Evolutionary conservation across 2,329 filamentous ascomycete species (phyloP).

Genomic region (Beauveria sp.): DNA sequence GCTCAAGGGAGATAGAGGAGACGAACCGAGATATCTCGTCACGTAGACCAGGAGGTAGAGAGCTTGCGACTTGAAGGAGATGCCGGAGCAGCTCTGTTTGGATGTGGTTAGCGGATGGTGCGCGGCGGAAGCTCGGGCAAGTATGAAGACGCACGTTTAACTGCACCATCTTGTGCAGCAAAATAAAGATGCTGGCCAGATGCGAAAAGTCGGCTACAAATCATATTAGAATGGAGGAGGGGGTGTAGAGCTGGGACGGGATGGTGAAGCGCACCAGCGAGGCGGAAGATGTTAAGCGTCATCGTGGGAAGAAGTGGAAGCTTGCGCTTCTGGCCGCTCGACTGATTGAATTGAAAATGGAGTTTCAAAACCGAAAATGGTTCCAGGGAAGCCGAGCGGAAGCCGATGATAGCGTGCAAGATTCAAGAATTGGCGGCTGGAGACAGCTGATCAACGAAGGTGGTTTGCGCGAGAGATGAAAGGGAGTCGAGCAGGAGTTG

Average conservation of each 20-base stretch:
- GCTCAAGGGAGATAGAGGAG: not conserved
- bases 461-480: constrained; percentile 3
- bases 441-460: not conserved
- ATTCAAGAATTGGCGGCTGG: not conserved
- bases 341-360: not conserved
- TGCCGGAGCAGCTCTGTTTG: constrained; percentile 96
- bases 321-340: constrained; percentile 1
- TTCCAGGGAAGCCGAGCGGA: not conserved
- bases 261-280: constrained; percentile 39
- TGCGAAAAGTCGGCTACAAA: constrained; percentile 84
- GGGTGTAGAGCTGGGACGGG: constrained; percentile 1
- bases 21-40: constrained; percentile 77
- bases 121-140: not conserved
- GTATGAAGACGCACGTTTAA: constrained; percentile 60
- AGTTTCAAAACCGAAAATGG: not conserved
- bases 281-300: constrained; percentile 51
- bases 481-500: constrained; percentile 3
- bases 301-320: constrained; percentile 24
- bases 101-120: constrained; percentile 17
- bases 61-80: constrained; percentile 98
- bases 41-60: constrained; percentile 92
- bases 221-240: constrained; percentile 16
- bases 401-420: not conserved
- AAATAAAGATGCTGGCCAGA: constrained; percentile 84
- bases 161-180: constrained; percentile 93